Percentiles rank a stretch among this genome's conserved stretches.
These are phyloP conservation scores for Nakazawaea anatomiae DNA, from an alignment of 805 yeast genomes.

Conservation along the genomic window DNA sequence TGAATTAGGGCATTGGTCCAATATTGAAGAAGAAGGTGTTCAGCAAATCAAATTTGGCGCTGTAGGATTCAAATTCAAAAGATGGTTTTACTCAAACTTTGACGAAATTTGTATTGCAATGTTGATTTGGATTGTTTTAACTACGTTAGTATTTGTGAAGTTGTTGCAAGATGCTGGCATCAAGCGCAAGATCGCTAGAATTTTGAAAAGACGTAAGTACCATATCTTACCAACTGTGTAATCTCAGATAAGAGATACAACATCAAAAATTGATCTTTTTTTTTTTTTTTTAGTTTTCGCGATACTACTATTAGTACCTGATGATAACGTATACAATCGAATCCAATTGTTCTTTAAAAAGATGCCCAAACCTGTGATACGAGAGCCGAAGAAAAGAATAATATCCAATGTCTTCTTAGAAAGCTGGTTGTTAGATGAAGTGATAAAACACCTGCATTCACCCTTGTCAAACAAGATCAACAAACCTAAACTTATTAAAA, in stretches of 20 bases:
- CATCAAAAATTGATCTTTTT: too few species aligned
- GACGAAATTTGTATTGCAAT: conserved; percentile 5
- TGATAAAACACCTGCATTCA: not conserved
- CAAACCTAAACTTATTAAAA: not conserved
- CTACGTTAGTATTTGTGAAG: not conserved
- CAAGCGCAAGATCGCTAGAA: not conserved
- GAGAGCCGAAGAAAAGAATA: not conserved
- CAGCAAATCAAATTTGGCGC: not conserved
- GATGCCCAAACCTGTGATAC: conserved; percentile 4
- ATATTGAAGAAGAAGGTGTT: not conserved
- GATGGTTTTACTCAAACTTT: conserved; percentile 7
- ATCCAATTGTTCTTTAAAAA: not conserved
- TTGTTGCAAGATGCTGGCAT: conserved; percentile 6
- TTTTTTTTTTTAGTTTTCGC: too few species aligned
- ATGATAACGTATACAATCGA: not conserved
- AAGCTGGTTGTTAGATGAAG: conserved; percentile 1
- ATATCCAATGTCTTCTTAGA: conserved; percentile 2
- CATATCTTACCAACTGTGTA: conserved; percentile 1
- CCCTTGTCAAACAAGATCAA: not conserved
- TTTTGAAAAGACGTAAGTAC: conserved; percentile 5
- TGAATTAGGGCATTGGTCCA: conserved; percentile 51
- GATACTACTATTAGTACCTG: not conserved
- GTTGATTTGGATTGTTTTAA: conserved; percentile 1
- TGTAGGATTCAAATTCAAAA: not conserved
- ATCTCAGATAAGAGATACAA: too few species aligned